Evolutionary conservation across 2,329 filamentous ascomycete genomes (phyloP).

Genomic region (Aspergillus flavus): DNA sequence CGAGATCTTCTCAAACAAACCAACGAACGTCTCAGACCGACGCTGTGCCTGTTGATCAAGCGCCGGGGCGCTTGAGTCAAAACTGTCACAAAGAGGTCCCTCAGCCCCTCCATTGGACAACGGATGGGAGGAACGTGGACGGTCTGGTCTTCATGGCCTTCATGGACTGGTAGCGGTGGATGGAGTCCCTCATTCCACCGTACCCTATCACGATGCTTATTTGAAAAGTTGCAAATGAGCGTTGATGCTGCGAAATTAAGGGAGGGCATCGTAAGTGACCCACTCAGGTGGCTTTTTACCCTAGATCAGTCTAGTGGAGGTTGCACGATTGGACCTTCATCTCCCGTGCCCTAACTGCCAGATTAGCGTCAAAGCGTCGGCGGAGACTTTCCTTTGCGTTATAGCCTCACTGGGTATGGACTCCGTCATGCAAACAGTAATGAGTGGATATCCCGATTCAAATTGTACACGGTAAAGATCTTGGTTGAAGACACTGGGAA

Average conservation of each 20-base stretch:
- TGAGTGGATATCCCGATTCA: too few relatives aligned
- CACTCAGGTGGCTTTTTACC: not conserved
- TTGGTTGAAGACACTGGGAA: not conserved
- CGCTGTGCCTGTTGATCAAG: slow-evolving; percentile 13
- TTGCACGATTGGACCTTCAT: slow-evolving; percentile 1
- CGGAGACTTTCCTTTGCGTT: not conserved
- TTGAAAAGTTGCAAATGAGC: slow-evolving; percentile 26
- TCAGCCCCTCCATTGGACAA: slow-evolving; percentile 4
- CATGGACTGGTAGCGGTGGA: not conserved
- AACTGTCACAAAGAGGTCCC: not conserved
- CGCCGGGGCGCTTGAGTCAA: not conserved
- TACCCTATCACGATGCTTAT: slow-evolving; percentile 28
- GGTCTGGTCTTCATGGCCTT: not conserved
- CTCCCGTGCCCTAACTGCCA: slow-evolving; percentile 1
- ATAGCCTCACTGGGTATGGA: not conserved
- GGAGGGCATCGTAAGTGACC: slow-evolving; percentile 12
- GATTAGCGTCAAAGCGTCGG: not conserved
- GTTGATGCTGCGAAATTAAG: slow-evolving; percentile 22
- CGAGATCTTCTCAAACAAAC: slow-evolving; percentile 12
- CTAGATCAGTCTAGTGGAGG: not conserved
- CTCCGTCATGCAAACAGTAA: too few relatives aligned
- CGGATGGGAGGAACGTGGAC: not conserved
- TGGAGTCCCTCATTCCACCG: slow-evolving; percentile 1
- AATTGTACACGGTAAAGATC: not conserved
- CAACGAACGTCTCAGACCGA: slow-evolving; percentile 15